phyloP scores from a whole-genome alignment of 2,329 filamentous ascomycete genomes.

The Neodidymelliopsis sp. region DNA sequence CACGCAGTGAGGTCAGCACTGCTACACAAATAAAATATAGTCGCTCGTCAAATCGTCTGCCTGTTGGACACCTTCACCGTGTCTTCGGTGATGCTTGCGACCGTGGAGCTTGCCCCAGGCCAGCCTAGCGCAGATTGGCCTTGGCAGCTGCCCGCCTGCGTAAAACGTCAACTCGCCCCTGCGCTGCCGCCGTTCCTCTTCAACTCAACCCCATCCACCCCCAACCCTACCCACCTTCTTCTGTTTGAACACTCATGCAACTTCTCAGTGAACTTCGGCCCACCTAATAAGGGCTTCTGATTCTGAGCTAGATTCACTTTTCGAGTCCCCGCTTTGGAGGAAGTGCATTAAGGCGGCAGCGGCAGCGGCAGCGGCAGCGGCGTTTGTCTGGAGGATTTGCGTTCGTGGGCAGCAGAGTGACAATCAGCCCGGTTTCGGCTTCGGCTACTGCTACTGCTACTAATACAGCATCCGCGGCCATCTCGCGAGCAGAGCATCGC shows the following conservation, averaged over 20 bases:
- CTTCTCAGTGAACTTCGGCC: conserved; percentile 48
- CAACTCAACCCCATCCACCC: conserved; percentile 34
- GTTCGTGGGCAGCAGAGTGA: conserved; percentile 41
- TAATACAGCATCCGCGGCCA: conserved; percentile 43
- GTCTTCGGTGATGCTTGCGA: conserved; percentile 13
- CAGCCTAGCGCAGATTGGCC: conserved; percentile 29
- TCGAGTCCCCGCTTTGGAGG: conserved; percentile 42
- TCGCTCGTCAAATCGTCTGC: conserved; percentile 32
- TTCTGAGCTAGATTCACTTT: conserved; percentile 44
- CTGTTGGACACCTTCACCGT: conserved; percentile 17
- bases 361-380: too few species aligned
- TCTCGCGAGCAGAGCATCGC: conserved; percentile 29
- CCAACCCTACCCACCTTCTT: conserved; percentile 35
- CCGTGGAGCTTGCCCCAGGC: conserved; percentile 22
- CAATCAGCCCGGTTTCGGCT: conserved; percentile 35
- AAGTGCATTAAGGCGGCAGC: conserved; percentile 40
- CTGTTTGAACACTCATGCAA: conserved; percentile 43
- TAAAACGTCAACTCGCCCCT: conserved; percentile 33
- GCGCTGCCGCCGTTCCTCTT: conserved; percentile 33
- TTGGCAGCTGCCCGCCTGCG: conserved; percentile 30
- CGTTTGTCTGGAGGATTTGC: conserved; percentile 38
- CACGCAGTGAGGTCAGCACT: neutral
- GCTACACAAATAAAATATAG: conserved; percentile 24
- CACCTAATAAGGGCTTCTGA: conserved; percentile 51
- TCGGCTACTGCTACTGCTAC: too few species aligned